Evolutionary conservation across 2,329 filamentous ascomycete species (phyloP), one percentile per base, ranked within the genome.

Genomic region (Ascochyta pisi): DNA sequence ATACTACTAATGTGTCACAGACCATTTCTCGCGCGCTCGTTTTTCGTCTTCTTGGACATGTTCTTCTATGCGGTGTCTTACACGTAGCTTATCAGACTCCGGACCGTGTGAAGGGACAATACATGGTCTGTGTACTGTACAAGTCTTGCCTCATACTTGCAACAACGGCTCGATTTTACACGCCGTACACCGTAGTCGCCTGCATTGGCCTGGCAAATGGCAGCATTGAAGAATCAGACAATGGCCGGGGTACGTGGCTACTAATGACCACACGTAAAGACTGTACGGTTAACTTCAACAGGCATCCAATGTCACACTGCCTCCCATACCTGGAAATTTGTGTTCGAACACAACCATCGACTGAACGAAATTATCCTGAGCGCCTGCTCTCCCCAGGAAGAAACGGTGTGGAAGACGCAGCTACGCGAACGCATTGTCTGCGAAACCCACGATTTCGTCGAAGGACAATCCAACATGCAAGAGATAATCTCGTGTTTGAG

Each of bases 311-410:
- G 92, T 68, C 89, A 95, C 61, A 91, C 90, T 3, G 90, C 91
- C 0, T 87, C 90, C 0, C 91, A 91, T 73, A 95, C 92, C 1
- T 98, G 93, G 94, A 99, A 98, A 73, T 69, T 97, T 10, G 82
- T 91, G 3, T 97, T 98, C 68, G 88, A 95, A 71, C 85, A 86
- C 62, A 83, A 89, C 53, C 85, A 89, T 62, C 86, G 90, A 57
- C 80, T 94, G 49, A 94, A 91, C 71, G 94, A 98, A 75, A 77
- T 96, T 15, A 86, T 97, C 37, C 82, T 96, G 77, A 96, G 90
- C 62, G 94, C 92, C 33, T 96, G 92, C 66, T 94, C 89, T 1
- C 81, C 86, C 0, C 86, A 84, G 37, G 94, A 99, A 72, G 91
- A 95, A 67, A 79, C 84, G 41, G 86, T 89, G 66, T 99, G 95